These are phyloP conservation scores for Paraphoma sp. DNA, from an alignment of 2,329 filamentous ascomycete genomes.

Conservation along the genomic window DNA sequence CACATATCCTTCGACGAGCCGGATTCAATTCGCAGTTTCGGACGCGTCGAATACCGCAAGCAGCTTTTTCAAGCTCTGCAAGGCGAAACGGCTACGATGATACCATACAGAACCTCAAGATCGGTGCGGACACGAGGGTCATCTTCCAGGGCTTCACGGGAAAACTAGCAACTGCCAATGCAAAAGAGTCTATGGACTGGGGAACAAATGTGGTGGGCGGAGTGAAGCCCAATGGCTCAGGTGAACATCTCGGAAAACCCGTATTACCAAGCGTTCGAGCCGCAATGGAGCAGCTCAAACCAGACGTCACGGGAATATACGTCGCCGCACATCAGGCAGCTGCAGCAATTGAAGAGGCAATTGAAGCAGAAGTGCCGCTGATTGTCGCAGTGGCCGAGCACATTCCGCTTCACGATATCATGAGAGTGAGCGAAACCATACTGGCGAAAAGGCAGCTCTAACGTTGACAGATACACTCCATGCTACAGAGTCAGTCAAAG, in stretches of 20 bases:
- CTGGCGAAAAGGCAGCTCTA: constrained; percentile 19
- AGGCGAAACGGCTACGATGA: constrained; percentile 59
- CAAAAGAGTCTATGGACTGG: constrained; percentile 76
- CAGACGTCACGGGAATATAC: constrained; percentile 80
- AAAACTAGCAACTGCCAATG: constrained; percentile 74
- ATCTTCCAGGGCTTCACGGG: constrained; percentile 77
- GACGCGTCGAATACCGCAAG: constrained; percentile 11
- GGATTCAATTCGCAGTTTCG: constrained; percentile 6
- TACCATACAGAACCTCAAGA: constrained; percentile 70
- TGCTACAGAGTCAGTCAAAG: constrained; percentile 73
- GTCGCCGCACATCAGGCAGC: constrained; percentile 78
- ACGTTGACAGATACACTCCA: constrained; percentile 66
- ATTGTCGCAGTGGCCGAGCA: constrained; percentile 83
- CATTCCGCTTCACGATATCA: constrained; percentile 78
- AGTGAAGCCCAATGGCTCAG: constrained; percentile 73
- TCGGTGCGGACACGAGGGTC: constrained; percentile 70
- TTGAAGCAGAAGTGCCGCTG: constrained; percentile 78
- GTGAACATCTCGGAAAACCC: constrained; percentile 75
- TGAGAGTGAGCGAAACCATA: constrained; percentile 60
- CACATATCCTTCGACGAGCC: constrained; percentile 16
- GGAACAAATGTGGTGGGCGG: constrained; percentile 83
- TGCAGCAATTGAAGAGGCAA: constrained; percentile 78
- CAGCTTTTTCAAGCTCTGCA: constrained; percentile 37
- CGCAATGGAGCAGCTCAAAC: constrained; percentile 73
- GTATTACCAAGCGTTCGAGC: constrained; percentile 72